Conservation (phyloP, 2,329 filamentous ascomycete species). For the Lasiodiplodia sp. region DNA sequence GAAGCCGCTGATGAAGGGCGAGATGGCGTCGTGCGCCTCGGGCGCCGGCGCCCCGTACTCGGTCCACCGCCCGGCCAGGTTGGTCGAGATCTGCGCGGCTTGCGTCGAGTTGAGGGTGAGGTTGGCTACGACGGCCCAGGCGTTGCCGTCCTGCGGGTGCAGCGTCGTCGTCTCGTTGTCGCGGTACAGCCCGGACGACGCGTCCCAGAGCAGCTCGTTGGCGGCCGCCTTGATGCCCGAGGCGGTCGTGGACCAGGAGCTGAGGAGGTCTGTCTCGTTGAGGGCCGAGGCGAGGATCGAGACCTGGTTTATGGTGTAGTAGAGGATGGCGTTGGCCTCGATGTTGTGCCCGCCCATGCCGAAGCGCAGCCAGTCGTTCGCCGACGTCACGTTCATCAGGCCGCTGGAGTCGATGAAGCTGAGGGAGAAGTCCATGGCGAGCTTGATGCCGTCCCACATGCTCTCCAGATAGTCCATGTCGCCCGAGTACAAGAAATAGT, state of each 20-base stretch:
- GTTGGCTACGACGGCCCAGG: constrained; percentile 42
- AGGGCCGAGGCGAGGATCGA: constrained; percentile 23
- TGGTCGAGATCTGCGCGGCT: constrained; percentile 52
- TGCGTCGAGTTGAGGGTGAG: constrained; percentile 57
- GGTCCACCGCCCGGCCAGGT: constrained; percentile 61
- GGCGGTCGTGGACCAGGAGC: constrained; percentile 42
- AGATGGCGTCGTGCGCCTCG: constrained; percentile 64
- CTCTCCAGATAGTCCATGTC: constrained; percentile 49
- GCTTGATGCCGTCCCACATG: constrained; percentile 55
- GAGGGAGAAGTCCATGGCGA: constrained; percentile 52
- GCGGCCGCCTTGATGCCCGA: constrained; percentile 35
- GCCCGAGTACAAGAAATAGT: constrained; percentile 54
- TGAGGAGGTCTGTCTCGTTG: constrained; percentile 39
- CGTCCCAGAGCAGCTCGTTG: constrained; percentile 39
- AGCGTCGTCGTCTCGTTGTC: constrained; percentile 56
- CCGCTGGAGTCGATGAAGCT: constrained; percentile 52
- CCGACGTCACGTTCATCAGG: constrained; percentile 55
- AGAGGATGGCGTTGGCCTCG: constrained; percentile 61
- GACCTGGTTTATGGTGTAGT: constrained; percentile 45
- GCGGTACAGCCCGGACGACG: constrained; percentile 42
- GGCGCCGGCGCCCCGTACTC: constrained; percentile 63
- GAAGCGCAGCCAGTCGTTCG: constrained; percentile 57
- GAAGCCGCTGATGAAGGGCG: constrained; percentile 65
- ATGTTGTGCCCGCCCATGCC: constrained; percentile 61
- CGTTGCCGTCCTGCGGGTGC: constrained; percentile 56